Evolutionary conservation across 1,284 basidiomycete species (phyloP).

Genomic region (Clitocybe nebularis): DNA sequence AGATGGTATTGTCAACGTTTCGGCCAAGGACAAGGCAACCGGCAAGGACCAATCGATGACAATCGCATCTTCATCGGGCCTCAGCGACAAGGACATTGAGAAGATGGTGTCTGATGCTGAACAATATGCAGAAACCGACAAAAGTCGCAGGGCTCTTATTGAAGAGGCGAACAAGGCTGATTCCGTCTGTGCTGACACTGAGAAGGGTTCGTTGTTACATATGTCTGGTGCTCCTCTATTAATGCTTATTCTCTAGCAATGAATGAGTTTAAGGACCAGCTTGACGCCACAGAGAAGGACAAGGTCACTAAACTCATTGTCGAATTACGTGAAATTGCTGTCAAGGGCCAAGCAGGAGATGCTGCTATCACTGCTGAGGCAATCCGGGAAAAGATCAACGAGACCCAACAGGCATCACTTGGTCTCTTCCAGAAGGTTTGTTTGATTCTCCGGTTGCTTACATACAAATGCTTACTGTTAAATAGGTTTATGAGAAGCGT

Average conservation of each 20-base stretch:
- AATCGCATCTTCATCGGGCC: conserved; percentile 95
- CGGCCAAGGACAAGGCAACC: conserved; percentile 96
- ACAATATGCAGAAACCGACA: conserved; percentile 89
- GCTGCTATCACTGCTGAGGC: conserved; percentile 76
- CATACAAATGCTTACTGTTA: not conserved
- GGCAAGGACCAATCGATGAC: conserved; percentile 97
- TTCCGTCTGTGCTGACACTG: conserved; percentile 91
- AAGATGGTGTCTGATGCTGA: conserved; percentile 96
- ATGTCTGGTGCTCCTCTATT: not conserved
- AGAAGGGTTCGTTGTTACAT: conserved; percentile 70
- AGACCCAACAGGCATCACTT: conserved; percentile 95
- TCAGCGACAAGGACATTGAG: conserved; percentile 96
- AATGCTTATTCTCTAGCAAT: conserved; percentile 54
- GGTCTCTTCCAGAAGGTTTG: conserved; percentile 93
- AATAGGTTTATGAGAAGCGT: conserved; percentile 85
- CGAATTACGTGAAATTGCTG: conserved; percentile 88
- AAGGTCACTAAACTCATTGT: conserved; percentile 85
- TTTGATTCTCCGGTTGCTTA: not conserved
- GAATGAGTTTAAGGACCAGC: conserved; percentile 96
- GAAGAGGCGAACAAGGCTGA: conserved; percentile 98
- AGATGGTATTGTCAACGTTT: conserved; percentile 97
- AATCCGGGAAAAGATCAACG: conserved; percentile 91
- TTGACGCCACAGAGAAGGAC: conserved; percentile 89
- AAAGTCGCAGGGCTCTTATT: conserved; percentile 83
- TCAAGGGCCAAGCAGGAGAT: conserved; percentile 89